Conservation (phyloP, 2,329 filamentous ascomycete genomes). For the Gyromitra esculenta region DNA sequence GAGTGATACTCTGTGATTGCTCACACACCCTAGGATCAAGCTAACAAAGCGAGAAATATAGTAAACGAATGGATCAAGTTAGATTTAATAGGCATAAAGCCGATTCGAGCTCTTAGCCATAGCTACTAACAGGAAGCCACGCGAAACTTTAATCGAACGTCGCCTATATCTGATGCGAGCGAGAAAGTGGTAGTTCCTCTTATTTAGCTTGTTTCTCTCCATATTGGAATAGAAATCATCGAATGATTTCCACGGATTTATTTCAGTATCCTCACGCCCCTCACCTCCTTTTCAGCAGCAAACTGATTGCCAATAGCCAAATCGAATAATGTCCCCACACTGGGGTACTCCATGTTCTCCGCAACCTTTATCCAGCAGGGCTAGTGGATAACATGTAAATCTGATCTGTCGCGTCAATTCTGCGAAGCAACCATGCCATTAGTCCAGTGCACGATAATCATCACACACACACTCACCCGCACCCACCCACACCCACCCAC, state of each 20-base stretch:
- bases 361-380: conserved; percentile 17
- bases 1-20: conserved; percentile 42
- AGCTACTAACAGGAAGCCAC: conserved; percentile 4
- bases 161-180: not conserved
- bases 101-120: not conserved
- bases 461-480: conserved; percentile 13
- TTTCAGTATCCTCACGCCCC: not conserved
- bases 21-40: not conserved
- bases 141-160: conserved; percentile 42
- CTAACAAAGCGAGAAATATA: not conserved
- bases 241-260: not conserved
- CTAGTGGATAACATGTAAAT: conserved; percentile 19
- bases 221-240: not conserved
- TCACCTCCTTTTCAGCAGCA: not conserved
- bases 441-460: conserved; percentile 12
- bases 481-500: conserved; percentile 13
- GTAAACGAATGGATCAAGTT: not conserved
- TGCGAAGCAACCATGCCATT: conserved; percentile 25
- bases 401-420: conserved; percentile 23
- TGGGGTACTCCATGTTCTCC: not conserved
- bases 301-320: not conserved
- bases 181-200: not conserved
- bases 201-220: not conserved
- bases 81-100: not conserved
- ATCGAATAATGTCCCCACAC: not conserved